A percentile compares a stretch with the other conserved stretches of the same genome.
Conservation (phyloP, 2,329 filamentous ascomycete species). For the Boeremia exigua region DNA sequence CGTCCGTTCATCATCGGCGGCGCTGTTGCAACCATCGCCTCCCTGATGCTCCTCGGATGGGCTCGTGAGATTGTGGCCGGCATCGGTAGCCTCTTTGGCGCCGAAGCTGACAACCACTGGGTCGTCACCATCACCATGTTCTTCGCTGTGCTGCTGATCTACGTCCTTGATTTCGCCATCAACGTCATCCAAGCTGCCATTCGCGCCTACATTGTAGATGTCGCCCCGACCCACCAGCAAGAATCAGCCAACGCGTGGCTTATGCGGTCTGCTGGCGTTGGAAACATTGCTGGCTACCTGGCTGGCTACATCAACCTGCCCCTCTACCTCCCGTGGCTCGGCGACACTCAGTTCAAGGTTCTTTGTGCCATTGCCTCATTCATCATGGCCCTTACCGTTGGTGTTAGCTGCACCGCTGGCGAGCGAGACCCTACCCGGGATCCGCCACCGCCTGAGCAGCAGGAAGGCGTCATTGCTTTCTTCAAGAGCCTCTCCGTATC, state of each 20-base stretch:
- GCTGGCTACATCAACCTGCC: constrained; percentile 85
- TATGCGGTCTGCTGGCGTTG: constrained; percentile 81
- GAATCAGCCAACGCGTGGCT: constrained; percentile 95
- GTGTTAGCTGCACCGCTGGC: constrained; percentile 69
- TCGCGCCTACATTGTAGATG: constrained; percentile 91
- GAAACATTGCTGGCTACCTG: constrained; percentile 89
- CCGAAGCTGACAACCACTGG: constrained; percentile 66
- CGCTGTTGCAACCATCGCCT: constrained; percentile 56
- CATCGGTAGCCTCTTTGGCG: constrained; percentile 73
- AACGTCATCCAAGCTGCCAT: constrained; percentile 95
- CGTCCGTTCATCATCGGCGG: constrained; percentile 61
- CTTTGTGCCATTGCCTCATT: constrained; percentile 85
- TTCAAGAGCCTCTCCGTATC: constrained; percentile 80
- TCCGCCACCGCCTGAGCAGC: constrained; percentile 61
- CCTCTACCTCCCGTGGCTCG: constrained; percentile 76
- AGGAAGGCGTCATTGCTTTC: constrained; percentile 74
- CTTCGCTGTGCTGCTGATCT: constrained; percentile 84
- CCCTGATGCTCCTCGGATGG: constrained; percentile 59
- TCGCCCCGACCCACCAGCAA: constrained; percentile 90
- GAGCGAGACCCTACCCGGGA: constrained; percentile 84
- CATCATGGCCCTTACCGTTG: constrained; percentile 71
- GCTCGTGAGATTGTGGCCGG: constrained; percentile 64
- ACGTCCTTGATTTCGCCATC: constrained; percentile 90
- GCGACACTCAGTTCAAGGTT: constrained; percentile 89
- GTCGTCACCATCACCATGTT: constrained; percentile 73